phyloP scores from a whole-genome alignment of 2,329 filamentous ascomycete genomes.

The Colletotrichum brevisporum region DNA sequence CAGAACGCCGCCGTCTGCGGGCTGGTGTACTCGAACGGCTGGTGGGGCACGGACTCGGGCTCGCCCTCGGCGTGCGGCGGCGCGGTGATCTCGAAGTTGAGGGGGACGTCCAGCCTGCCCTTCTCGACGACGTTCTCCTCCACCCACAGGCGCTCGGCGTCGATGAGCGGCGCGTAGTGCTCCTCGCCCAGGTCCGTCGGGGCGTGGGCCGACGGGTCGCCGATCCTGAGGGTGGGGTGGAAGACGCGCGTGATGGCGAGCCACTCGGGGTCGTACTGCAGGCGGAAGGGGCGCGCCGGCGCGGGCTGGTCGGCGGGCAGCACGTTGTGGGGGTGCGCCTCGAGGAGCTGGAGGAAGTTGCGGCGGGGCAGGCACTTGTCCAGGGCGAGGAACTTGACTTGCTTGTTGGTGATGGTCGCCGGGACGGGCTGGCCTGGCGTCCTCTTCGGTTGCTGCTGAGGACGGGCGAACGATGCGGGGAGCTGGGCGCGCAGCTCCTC shows the following conservation, averaged over 20 bases:
- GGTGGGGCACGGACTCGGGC: constrained; percentile 71
- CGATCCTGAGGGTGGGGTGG: constrained; percentile 74
- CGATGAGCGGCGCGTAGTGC: constrained; percentile 77
- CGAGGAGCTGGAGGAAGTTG: constrained; percentile 85
- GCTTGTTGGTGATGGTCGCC: constrained; percentile 80
- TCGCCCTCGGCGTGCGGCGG: constrained; percentile 74
- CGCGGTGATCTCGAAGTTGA: constrained; percentile 84
- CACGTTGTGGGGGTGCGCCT: constrained; percentile 63
- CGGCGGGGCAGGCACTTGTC: constrained; percentile 90
- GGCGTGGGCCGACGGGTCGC: constrained; percentile 67
- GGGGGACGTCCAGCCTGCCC: constrained; percentile 77
- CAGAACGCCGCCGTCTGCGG: constrained; percentile 90
- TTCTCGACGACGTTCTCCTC: constrained; percentile 78
- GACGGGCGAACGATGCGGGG: constrained; percentile 78
- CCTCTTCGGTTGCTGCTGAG: constrained; percentile 50
- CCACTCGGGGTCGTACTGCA: constrained; percentile 95
- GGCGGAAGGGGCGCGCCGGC: constrained; percentile 63
- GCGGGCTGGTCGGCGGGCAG: constrained; percentile 41
- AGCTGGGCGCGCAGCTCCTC: constrained; percentile 80
- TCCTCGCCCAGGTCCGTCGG: constrained; percentile 77
- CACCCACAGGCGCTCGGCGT: constrained; percentile 83
- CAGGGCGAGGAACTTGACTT: constrained; percentile 87
- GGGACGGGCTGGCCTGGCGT: constrained; percentile 76
- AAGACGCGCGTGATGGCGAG: constrained; percentile 92
- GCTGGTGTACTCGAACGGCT: constrained; percentile 87